Evolutionary conservation across 495 filamentous ascomycete species (phyloP), one percentile per base, ranked within the genome.

Genomic region (Delitschia confertaspora): DNA sequence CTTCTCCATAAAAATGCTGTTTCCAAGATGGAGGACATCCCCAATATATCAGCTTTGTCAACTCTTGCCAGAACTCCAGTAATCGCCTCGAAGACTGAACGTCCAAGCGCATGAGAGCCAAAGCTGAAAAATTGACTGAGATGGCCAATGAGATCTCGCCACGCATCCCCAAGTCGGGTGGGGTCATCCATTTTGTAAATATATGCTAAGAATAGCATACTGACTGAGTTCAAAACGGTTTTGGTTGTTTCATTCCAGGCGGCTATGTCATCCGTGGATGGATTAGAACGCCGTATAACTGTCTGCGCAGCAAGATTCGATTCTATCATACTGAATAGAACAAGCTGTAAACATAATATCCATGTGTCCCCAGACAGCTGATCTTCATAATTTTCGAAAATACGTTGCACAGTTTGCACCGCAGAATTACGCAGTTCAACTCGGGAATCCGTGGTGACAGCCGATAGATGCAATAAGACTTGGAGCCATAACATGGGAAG

Each of bases 351-450:
- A 58, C 86, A 94, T 34, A 88, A 68, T 24, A 77, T 78, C 89
- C 88, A 95, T 8, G 87, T 80, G 53, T 80, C 73, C 0, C 83
- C 74, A 8, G 74, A 78, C 9, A 96, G 70, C 36, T 80, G 78
- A 53, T 89, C 84, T 20, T 83, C 88, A 45, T 88, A 87, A 3
- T 84, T 87, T 63, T 93, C 85, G 49, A 96, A 87, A 38, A 96
- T 95, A 26, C 88, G 73, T 41, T 95, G 74, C 11, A 95, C 65
- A 0, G 88, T 95, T 58, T 93, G 88, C 23, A 96, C 79, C 4
- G 88, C 84, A 72, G 87, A 88, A 55, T 95, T 93, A 38, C 91
- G 74, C 35, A 95, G 74, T 56, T 96, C 91, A n/a, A 82, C 62
- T 54, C 88, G 74, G 18, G 74, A 69, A 57, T 94, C 85, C 4